These are phyloP conservation scores for Garcia nutans DNA, from an alignment of 345 rosid genomes.

Conservation along the genomic window DNA sequence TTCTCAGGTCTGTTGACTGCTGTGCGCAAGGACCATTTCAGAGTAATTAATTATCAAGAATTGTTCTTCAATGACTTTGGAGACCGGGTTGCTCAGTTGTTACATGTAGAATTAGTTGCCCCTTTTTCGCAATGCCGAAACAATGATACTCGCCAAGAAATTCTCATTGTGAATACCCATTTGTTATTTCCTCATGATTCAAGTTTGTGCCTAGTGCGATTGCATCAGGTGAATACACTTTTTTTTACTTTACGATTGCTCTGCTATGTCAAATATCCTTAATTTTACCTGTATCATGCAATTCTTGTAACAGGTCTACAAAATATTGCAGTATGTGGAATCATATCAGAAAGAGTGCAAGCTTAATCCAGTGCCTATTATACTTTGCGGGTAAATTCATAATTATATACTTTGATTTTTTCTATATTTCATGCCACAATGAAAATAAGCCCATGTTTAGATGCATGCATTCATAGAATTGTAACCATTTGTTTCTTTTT, in stretches of 20 bases:
- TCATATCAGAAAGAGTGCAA: constrained; percentile 66
- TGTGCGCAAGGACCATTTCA: constrained; percentile 58
- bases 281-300: neutral
- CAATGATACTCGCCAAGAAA: constrained; percentile 51
- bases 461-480: neutral
- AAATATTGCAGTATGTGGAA: constrained; percentile 73
- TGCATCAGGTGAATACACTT: constrained; percentile 64
- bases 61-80: constrained; percentile 72
- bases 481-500: constrained; percentile 6
- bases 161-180: constrained; percentile 87
- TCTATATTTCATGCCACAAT: neutral
- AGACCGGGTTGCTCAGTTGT: constrained; percentile 72
- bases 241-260: neutral
- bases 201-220: constrained; percentile 58
- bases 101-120: constrained; percentile 55
- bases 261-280: neutral
- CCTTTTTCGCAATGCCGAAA: constrained; percentile 40
- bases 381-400: constrained; percentile 64
- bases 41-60: constrained; percentile 58
- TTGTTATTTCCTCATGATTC: constrained; percentile 88
- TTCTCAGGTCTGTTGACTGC: constrained; percentile 78
- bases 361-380: constrained; percentile 57
- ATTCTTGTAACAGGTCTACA: constrained; percentile 59
- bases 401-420: constrained; percentile 18
- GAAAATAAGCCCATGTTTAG: neutral